Base-by-base conservation (phyloP, 192 early-diverging fungal genomes). In the Paraglomus occultum region DNA sequence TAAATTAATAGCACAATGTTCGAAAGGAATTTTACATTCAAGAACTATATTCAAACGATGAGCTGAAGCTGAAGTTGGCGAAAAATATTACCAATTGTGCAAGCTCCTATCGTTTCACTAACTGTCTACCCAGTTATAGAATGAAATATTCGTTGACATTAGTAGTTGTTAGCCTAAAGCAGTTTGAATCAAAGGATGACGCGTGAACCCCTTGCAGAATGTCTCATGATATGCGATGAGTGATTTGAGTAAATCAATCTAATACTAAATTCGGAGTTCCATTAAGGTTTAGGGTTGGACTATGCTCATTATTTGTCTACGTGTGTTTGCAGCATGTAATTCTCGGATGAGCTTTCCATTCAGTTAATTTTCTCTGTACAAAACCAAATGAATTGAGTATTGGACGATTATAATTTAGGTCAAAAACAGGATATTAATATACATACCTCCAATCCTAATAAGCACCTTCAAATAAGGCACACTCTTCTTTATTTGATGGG, bases 361-460 rank as follows among this genome's bases (percentile, higher is more conserved):
- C 38, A 40, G 38, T 40, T 38, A 58, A 31, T 11, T 58, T 58
- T 23, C 31, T 58, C 55, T 58, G 38, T 5, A 58, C n/a, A 40
- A 58, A 58, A 40, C 55, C 38, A 8, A 8, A 58, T 58, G 6
- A 58, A 38, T 40, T 58, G 55, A 58, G n/a, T 12, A 58, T 58
- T 58, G 2, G 22, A 11, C 1, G 55, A 8, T 58, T 58, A 58
- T 58, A 58, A 40, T 58, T 8, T 58, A 58, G 55, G 11, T 38
- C 38, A 58, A 58, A 8, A 40, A 39, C 38, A 40, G 38, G 1
- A 58, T 58, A n/a, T n/a, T n/a, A n/a, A n/a, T n/a, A 57, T 58
- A 58, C 55, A 58, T 58, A 58, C 55, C 38, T 40, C 55, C 38
- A 58, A 58, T 58, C 38, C 55, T 58, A 62, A 62, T 46, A 62